Conservation (phyloP, 148 eudicot species). For the Silene conica region DNA sequence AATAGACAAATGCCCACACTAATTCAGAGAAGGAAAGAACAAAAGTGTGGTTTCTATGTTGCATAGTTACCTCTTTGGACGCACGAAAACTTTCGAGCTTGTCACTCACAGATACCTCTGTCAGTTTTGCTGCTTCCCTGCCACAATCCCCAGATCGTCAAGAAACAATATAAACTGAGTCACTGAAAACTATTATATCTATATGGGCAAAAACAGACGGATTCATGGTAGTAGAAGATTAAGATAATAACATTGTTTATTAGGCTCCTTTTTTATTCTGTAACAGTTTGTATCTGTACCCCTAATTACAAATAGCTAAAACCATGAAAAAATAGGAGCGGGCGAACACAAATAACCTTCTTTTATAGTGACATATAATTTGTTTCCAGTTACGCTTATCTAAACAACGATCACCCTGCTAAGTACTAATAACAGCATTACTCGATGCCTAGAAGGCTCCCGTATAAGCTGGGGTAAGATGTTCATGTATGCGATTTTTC, state of each 20-base stretch:
- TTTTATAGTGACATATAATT: neutral
- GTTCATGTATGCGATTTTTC: neutral
- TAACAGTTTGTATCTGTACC: neutral
- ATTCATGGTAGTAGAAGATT: neutral
- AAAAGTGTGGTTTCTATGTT: neutral
- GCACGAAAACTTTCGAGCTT: slow-evolving; percentile 95
- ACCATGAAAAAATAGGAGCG: neutral
- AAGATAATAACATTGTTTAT: neutral
- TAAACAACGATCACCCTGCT: too few relatives aligned
- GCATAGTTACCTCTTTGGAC: slow-evolving; percentile 68
- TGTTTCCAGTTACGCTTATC: neutral
- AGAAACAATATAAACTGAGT: neutral
- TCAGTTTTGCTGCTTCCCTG: slow-evolving; percentile 63
- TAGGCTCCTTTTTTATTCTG: neutral
- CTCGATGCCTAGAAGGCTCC: neutral
- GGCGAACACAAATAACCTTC: neutral
- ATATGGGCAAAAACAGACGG: neutral
- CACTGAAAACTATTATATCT: too few relatives aligned
- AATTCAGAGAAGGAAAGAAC: neutral
- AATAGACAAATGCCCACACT: neutral
- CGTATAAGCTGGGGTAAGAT: neutral
- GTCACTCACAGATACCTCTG: slow-evolving; percentile 92
- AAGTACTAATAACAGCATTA: neutral
- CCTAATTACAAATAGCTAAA: neutral
- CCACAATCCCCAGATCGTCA: slow-evolving; percentile 16